Evolutionary conservation across 768 basidiomycete species (phyloP), one percentile per base, ranked within the genome.

Genomic region (Multifurca ochricompacta): DNA sequence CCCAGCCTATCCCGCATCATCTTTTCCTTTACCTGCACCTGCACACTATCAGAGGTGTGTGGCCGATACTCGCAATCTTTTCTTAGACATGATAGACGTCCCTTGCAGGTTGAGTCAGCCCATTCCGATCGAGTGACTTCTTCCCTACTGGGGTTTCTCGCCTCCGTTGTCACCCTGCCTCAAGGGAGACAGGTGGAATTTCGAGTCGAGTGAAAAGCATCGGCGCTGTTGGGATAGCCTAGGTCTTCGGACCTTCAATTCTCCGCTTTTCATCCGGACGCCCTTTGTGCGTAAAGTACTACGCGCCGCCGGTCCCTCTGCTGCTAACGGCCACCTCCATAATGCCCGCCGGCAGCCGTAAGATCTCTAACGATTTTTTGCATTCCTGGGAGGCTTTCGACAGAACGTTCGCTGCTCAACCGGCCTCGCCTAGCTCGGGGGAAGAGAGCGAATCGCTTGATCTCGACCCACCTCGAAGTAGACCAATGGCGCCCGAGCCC

Each of bases 401-500:
- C 49, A 51, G 59, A 49, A 61, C 52, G 10, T 61, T 61, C 41
- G 49, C 59, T 36, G 53, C 58, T 25, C 59, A 61, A 18, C 59
- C 59, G 19, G 28, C 48, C 18, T 61, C 61, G 18, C 37, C 44
- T 23, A 52, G 51, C 31, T 40, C 34, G 10, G 46, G 25, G 30
- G 55, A 48, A 41, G 59, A 61, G 36, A 51, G 34, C 54, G 39
- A 45, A 18, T 49, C 51, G 40, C 55, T 49, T 27, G 46, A 56
- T 31, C 42, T 28, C 52, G 40, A 28, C 14, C 49, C 28, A 3
- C 59, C 39, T 34, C 54, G 48, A 44, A 31, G 54, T 32, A 34
- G 60, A 48, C 61, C 61, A 6, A 60, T 60, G 59, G 61, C 61
- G n/a, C 61, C 61, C 35, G 61, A 62, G 46, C 61, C 59, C 9